Percentiles rank a stretch among this genome's conserved stretches.
Conservation (phyloP, 2,329 filamentous ascomycete genomes). For the Nemania sp. region DNA sequence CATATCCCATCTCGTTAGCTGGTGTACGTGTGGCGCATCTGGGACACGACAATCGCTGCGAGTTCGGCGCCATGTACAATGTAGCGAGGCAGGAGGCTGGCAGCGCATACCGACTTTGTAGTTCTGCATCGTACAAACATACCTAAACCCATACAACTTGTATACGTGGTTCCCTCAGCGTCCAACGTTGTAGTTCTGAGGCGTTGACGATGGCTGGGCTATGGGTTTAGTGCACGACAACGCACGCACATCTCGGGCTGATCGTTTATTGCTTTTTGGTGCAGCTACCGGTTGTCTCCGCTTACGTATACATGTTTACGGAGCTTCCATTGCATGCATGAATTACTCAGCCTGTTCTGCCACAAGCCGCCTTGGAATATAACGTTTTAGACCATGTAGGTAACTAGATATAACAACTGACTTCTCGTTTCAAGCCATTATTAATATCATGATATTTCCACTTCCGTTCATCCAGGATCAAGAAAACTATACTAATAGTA, state of each 20-base stretch:
- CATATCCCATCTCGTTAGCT: background rate
- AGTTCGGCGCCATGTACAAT: background rate
- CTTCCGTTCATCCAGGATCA: background rate
- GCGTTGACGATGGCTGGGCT: background rate
- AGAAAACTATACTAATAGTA: background rate
- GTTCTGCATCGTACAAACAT: background rate
- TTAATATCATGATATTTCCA: background rate
- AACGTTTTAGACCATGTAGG: background rate
- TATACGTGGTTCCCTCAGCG: constrained; percentile 28
- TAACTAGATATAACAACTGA: too few species aligned
- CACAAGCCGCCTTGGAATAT: background rate
- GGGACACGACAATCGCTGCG: background rate
- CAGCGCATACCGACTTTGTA: background rate
- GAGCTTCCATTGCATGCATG: background rate
- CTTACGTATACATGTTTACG: background rate
- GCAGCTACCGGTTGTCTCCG: background rate
- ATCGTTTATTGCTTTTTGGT: constrained; percentile 29
- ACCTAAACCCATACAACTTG: background rate
- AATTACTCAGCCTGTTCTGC: background rate
- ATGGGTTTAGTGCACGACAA: constrained; percentile 20
- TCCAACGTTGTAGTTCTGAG: constrained; percentile 5
- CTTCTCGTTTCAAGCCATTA: background rate
- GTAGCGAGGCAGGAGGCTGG: background rate
- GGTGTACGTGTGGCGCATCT: background rate
- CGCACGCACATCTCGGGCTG: constrained; percentile 35